Evolutionary conservation across 805 yeast genomes (phyloP).

Genomic region (Lipomyces orientalis): DNA sequence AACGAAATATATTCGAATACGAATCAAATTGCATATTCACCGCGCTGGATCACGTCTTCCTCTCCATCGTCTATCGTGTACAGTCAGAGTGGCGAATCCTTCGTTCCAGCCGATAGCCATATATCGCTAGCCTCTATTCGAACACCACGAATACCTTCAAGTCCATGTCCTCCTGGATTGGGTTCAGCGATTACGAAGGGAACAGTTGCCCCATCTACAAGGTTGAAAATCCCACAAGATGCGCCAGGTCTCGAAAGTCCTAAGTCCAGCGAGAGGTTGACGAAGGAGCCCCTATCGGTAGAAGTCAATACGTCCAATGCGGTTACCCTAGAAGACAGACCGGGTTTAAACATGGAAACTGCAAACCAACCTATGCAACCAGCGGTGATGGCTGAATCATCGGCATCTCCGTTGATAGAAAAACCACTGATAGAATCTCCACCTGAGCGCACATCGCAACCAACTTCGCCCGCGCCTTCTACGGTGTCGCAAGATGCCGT

Average conservation of each 20-base stretch:
- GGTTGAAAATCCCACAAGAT: background rate
- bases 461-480: slow-evolving; percentile 9
- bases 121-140: background rate
- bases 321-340: background rate
- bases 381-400: background rate
- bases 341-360: background rate
- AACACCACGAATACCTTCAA: background rate
- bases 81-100: background rate
- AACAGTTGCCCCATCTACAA: background rate
- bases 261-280: background rate
- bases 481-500: background rate
- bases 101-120: background rate
- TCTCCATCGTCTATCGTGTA: background rate
- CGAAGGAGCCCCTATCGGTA: background rate
- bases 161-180: background rate
- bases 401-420: background rate
- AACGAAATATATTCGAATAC: slow-evolving; percentile 8
- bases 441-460: background rate
- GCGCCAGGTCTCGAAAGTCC: background rate
- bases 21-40: background rate
- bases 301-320: background rate
- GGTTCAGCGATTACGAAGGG: background rate
- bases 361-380: background rate
- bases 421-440: background rate
- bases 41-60: background rate